Conservation (phyloP, 2,329 filamentous ascomycete genomes). For the Aspergillus pseudotamarii region DNA sequence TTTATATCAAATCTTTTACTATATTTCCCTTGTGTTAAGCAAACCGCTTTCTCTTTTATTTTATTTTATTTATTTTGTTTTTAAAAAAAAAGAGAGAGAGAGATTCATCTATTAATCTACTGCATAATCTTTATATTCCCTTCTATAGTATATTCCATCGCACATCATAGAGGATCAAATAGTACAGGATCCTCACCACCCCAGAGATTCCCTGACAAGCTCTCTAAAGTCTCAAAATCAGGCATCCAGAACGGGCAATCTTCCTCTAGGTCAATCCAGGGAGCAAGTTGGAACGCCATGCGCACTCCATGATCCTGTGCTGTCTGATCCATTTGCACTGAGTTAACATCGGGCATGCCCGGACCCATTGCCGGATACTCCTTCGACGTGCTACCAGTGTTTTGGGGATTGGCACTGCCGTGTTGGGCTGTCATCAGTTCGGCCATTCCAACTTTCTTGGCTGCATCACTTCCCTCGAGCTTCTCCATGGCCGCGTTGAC, state of each 20-base stretch:
- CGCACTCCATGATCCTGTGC: slow-evolving; percentile 39
- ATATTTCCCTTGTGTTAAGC: neutral
- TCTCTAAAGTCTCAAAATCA: slow-evolving; percentile 41
- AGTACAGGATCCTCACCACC: slow-evolving; percentile 28
- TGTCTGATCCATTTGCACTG: slow-evolving; percentile 18
- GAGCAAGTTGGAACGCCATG: slow-evolving; percentile 43
- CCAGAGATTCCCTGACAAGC: slow-evolving; percentile 34
- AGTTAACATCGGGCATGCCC: slow-evolving; percentile 12
- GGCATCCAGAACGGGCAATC: slow-evolving; percentile 43
- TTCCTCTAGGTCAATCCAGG: slow-evolving; percentile 43
- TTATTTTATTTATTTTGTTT: too few species aligned
- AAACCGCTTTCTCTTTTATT: neutral
- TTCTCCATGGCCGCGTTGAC: slow-evolving; percentile 53
- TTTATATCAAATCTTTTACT: neutral
- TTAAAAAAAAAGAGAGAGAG: too few species aligned
- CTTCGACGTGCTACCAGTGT: slow-evolving; percentile 18
- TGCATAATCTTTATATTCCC: neutral
- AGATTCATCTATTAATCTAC: neutral
- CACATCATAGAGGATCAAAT: slow-evolving; percentile 32
- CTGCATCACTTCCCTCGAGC: slow-evolving; percentile 42
- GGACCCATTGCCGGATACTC: slow-evolving; percentile 13
- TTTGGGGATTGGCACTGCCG: slow-evolving; percentile 17
- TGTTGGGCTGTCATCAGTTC: slow-evolving; percentile 45
- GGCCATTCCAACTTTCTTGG: slow-evolving; percentile 39
- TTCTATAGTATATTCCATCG: neutral